Base-by-base conservation (phyloP, 208 protist species). In the Crithidia brevicula region DNA sequence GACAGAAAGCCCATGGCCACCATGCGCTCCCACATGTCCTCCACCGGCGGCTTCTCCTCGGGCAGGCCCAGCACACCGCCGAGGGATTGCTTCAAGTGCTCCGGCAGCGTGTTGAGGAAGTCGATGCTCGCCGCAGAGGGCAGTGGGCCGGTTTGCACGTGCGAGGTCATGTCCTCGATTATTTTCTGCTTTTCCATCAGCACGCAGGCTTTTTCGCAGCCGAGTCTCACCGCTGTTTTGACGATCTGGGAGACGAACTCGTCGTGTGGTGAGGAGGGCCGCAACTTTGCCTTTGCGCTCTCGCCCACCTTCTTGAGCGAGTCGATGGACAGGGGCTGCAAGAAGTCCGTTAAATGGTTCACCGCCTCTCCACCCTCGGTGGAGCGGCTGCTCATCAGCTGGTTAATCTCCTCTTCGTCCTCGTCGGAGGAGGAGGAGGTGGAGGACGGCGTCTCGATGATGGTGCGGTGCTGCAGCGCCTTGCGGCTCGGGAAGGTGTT, bases 101-200 rank as follows among this genome's bases (percentile, higher is more conserved):
- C 91, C 8, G 91, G 91, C 56, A 96, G 82, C 51, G 83, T 89
- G 63, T 89, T 88, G 16, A 96, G 56, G 61, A 94, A 94, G 59
- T 94, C 91, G 58, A 94, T 93, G 43, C 80, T 94, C 25, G 85
- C 86, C 28, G 85, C 81, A 1, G 88, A 86, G 15, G 88, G 87
- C 31, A 96, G 61, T 15, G 88, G 83, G 10, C 86, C 85, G 6
- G 91, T 77, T 53, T 93, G 91, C 33, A 92, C 81, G 51, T 89
- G 86, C 28, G 82, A 85, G 18, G 86, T 89, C 76, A 92, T 84
- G 30, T 94, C 88, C n/a, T 96, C 91, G 38, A 91, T 90, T 50
- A 94, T 81, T 66, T 96, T 94, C 53, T 96, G 86, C 67, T 92
- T 93, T 59, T 96, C 91, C 85, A 96, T 93, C 31, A 96, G 69